Percentiles rank a stretch among this genome's conserved stretches.
Conservation (phyloP, 2,329 filamentous ascomycete genomes). For the Colletotrichum sp. region DNA sequence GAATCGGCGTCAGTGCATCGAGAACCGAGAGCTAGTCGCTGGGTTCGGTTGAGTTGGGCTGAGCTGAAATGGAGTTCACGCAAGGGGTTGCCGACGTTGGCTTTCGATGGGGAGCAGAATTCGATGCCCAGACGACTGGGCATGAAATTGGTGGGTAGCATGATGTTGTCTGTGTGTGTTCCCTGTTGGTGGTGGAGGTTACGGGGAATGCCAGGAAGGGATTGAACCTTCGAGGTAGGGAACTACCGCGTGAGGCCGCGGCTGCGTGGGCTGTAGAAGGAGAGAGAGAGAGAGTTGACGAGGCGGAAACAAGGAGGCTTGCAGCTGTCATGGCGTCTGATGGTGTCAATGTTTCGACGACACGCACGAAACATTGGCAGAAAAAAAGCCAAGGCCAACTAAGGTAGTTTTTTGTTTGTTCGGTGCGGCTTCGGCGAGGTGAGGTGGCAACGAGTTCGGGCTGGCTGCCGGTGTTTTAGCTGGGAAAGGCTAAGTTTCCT, state of each 20-base stretch:
- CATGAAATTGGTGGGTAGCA: neutral
- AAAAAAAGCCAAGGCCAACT: conserved; percentile 1
- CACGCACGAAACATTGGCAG: conserved; percentile 12
- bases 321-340: neutral
- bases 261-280: neutral
- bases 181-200: neutral
- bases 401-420: neutral
- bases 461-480: neutral
- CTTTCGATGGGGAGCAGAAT: neutral
- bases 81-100: neutral
- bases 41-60: neutral
- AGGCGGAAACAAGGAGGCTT: neutral
- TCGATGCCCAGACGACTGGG: neutral
- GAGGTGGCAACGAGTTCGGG: neutral
- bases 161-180: neutral
- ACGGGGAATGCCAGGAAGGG: neutral
- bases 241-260: neutral
- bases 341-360: conserved; percentile 12
- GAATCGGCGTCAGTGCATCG: neutral
- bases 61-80: neutral
- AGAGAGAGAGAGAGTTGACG: neutral
- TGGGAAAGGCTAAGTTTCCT: neutral
- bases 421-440: neutral
- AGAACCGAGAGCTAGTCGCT: neutral
- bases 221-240: neutral